Evolutionary conservation across 768 basidiomycete genomes (phyloP).

Genomic region (Rhizopogon sp.): DNA sequence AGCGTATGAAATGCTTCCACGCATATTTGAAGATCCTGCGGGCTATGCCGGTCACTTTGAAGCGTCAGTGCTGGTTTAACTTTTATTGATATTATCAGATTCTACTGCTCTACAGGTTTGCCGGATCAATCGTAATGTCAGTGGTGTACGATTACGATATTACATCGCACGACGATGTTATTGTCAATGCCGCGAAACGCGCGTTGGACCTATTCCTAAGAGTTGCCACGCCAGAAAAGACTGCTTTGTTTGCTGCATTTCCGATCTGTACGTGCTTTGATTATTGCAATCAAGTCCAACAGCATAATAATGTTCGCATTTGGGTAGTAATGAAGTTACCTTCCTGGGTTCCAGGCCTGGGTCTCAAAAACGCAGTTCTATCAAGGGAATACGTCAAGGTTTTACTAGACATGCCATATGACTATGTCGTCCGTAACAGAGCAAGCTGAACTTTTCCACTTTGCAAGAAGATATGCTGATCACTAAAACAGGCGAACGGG

Average conservation of each 20-base stretch:
- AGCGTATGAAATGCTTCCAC: not conserved
- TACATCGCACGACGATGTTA: not conserved
- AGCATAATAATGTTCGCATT: too few relatives aligned
- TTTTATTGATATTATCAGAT: not conserved
- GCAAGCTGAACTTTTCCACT: not conserved
- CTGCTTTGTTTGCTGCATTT: not conserved
- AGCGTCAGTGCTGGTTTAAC: slow-evolving; percentile 13
- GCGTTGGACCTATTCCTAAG: not conserved
- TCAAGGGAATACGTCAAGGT: slow-evolving; percentile 7
- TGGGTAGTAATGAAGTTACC: slow-evolving; percentile 13
- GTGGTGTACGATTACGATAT: not conserved
- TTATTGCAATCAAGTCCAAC: not conserved
- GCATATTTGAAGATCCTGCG: not conserved
- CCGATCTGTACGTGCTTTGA: not conserved
- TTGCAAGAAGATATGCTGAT: too few relatives aligned
- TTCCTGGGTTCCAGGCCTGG: slow-evolving; percentile 22
- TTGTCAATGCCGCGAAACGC: not conserved
- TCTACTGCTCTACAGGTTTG: not conserved
- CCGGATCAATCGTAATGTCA: slow-evolving; percentile 19
- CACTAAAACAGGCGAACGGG: too few relatives aligned
- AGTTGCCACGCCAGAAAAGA: not conserved
- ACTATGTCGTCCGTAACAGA: not conserved
- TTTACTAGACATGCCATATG: slow-evolving; percentile 8
- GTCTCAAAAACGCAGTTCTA: slow-evolving; percentile 14
- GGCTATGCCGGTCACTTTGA: not conserved